These are phyloP conservation scores for Cytospora mali DNA, from an alignment of 2,329 filamentous ascomycete genomes.

Conservation along the genomic window DNA sequence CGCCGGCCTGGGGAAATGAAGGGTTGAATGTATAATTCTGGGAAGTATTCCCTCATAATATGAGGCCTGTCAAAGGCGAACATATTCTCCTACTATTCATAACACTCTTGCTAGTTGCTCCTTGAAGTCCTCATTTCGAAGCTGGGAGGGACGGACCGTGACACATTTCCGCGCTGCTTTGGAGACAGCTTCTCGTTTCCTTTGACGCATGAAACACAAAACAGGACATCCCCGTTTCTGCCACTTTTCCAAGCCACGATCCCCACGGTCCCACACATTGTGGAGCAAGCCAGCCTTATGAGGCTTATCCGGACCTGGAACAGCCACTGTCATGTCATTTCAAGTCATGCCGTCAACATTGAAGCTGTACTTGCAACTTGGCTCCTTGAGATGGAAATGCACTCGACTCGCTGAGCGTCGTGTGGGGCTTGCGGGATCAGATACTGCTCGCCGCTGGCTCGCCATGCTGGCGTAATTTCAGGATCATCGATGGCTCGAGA, in stretches of 20 bases:
- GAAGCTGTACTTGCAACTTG: neutral
- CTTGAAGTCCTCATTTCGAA: neutral
- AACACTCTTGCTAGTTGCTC: too few relatives aligned
- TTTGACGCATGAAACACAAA: neutral
- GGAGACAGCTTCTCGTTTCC: neutral
- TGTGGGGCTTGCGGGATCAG: too few relatives aligned
- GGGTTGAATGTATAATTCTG: neutral
- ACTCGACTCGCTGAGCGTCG: constrained; percentile 1
- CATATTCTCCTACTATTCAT: too few relatives aligned
- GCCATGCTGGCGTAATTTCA: neutral
- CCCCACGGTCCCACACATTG: neutral
- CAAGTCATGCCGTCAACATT: constrained; percentile 11
- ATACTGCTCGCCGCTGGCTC: too few relatives aligned
- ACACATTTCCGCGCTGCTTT: too few relatives aligned
- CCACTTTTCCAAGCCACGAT: constrained; percentile 2
- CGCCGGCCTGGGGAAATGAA: neutral
- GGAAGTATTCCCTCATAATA: too few relatives aligned
- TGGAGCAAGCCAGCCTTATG: neutral
- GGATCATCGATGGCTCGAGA: neutral
- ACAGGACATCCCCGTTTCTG: neutral
- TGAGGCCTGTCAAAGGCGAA: neutral
- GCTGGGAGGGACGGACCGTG: neutral
- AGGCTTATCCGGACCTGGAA: neutral
- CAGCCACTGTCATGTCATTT: neutral
- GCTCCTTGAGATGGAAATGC: neutral